These are phyloP conservation scores for Marasmius fiardii DNA, from an alignment of 1,284 basidiomycete genomes.

Conservation along the genomic window DNA sequence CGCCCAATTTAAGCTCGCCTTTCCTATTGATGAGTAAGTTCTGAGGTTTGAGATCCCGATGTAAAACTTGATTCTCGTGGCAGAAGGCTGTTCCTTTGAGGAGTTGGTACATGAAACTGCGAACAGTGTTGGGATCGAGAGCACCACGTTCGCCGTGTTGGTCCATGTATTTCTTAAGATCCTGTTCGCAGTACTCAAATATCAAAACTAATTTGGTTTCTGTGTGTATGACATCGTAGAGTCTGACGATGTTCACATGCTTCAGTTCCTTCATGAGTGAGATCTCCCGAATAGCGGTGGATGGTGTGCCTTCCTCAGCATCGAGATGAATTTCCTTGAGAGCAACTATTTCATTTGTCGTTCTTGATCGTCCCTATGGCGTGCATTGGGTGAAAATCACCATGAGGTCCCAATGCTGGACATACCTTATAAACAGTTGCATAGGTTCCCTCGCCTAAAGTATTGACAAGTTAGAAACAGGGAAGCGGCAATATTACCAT, in stretches of 20 bases:
- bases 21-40: slow-evolving; percentile 97
- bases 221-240: slow-evolving; percentile 98
- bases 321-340: slow-evolving; percentile 95
- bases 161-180: slow-evolving; percentile 99
- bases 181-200: slow-evolving; percentile 98
- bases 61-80: slow-evolving; percentile 97
- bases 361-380: slow-evolving; percentile 73
- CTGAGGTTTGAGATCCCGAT: slow-evolving; percentile 97
- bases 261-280: slow-evolving; percentile 97
- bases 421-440: slow-evolving; percentile 89
- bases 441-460: slow-evolving; percentile 77
- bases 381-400: slow-evolving; percentile 9
- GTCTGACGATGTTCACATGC: slow-evolving; percentile 92
- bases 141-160: slow-evolving; percentile 95
- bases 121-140: slow-evolving; percentile 89
- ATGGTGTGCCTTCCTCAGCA: slow-evolving; percentile 93
- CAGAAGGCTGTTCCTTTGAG: slow-evolving; percentile 98
- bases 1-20: slow-evolving; percentile 96
- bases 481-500: slow-evolving; percentile 12
- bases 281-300: slow-evolving; percentile 93
- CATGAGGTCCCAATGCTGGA: slow-evolving; percentile 1
- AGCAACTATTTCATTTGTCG: slow-evolving; percentile 88
- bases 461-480: slow-evolving; percentile 8
- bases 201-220: slow-evolving; percentile 98
- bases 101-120: slow-evolving; percentile 97